These are phyloP conservation scores for Eucalyptus leucophloia DNA, from an alignment of 345 rosid genomes.

Conservation along the genomic window DNA sequence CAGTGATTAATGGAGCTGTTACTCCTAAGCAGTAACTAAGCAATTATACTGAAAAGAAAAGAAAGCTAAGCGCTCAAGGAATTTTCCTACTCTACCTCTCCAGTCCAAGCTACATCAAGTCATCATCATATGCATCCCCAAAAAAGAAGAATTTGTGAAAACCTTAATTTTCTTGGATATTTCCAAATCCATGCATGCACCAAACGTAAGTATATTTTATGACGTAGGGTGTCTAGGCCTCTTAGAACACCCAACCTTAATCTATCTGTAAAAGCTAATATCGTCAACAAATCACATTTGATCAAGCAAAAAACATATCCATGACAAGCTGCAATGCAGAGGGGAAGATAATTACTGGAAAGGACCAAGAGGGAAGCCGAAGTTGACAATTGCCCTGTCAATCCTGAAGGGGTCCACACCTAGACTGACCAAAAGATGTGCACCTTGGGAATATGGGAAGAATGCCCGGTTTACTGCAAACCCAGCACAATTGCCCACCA, in stretches of 20 bases:
- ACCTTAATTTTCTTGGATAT: neutral
- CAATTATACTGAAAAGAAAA: neutral
- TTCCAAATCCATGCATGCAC: neutral
- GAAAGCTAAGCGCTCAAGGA: neutral
- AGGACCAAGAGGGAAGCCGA: slow-evolving; percentile 94
- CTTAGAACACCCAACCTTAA: neutral
- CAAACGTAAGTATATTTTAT: neutral
- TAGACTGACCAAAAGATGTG: slow-evolving; percentile 54
- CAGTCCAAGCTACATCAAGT: neutral
- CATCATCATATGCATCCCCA: neutral
- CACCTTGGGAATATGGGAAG: slow-evolving; percentile 73
- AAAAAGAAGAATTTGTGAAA: neutral
- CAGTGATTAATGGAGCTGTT: neutral
- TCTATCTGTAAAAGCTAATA: neutral
- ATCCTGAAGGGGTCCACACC: slow-evolving; percentile 93
- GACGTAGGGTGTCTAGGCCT: neutral
- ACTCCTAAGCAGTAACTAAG: neutral
- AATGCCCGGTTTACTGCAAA: slow-evolving; percentile 93
- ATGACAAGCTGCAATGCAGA: neutral
- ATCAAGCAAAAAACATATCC: neutral
- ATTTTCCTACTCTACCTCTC: neutral
- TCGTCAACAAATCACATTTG: neutral
- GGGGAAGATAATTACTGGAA: slow-evolving; percentile 61
- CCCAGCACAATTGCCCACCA: slow-evolving; percentile 91
- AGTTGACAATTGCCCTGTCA: slow-evolving; percentile 60